Evolutionary conservation across 169 alveolate genomes (phyloP).

Genomic region (Cryptosporidium viatorum): DNA sequence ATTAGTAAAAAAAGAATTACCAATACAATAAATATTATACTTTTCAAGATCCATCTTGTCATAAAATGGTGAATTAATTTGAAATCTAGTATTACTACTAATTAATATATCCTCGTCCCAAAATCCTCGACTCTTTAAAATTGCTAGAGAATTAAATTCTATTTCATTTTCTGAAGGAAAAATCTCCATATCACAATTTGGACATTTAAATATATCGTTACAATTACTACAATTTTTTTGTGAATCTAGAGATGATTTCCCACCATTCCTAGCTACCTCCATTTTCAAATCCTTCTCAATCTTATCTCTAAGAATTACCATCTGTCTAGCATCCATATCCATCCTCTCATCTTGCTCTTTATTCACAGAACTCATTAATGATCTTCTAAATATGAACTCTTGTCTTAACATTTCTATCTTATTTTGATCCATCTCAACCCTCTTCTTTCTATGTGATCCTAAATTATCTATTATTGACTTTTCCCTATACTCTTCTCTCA

Average conservation of each 20-base stretch:
- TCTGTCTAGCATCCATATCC: conserved; percentile 68
- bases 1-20: background rate
- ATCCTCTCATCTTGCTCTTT: conserved; percentile 37
- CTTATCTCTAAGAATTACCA: conserved; percentile 55
- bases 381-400: conserved; percentile 58
- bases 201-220: conserved; percentile 55
- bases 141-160: conserved; percentile 36
- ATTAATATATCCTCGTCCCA: conserved; percentile 49
- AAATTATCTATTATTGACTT: conserved; percentile 50
- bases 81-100: background rate
- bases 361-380: background rate
- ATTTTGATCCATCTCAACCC: background rate
- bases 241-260: background rate
- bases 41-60: conserved; percentile 7
- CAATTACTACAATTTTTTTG: conserved; percentile 26
- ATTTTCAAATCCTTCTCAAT: conserved; percentile 27
- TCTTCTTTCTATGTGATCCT: conserved; percentile 62
- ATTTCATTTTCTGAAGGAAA: conserved; percentile 57
- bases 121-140: conserved; percentile 11
- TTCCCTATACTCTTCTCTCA: conserved; percentile 20
- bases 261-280: background rate
- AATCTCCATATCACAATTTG: conserved; percentile 51
- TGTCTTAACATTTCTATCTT: background rate
- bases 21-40: background rate
- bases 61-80: conserved; percentile 19